These are phyloP conservation scores for Colletotrichum sp. DNA, from an alignment of 2,329 filamentous ascomycete species.

Conservation along the genomic window DNA sequence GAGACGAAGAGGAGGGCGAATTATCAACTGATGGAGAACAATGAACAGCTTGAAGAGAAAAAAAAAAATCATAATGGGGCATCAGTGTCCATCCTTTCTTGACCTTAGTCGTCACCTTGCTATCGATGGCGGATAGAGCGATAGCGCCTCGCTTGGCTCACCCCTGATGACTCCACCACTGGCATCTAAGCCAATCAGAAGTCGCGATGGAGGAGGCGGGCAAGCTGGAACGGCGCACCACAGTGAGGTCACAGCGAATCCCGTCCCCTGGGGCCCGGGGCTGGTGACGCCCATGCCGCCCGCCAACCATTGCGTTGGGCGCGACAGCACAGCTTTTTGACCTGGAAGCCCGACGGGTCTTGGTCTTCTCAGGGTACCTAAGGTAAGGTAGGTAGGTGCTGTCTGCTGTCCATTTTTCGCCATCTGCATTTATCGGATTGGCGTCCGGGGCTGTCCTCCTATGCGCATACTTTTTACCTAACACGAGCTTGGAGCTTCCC, in stretches of 20 bases:
- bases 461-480: slow-evolving; percentile 4
- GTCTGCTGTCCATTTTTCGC: neutral
- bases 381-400: neutral
- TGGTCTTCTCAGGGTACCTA: neutral
- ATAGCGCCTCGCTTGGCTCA: slow-evolving; percentile 23
- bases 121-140: slow-evolving; percentile 22
- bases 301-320: slow-evolving; percentile 4
- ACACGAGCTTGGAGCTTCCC: neutral
- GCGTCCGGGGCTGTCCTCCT: neutral
- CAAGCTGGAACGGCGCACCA: slow-evolving; percentile 19
- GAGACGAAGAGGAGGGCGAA: slow-evolving; percentile 14
- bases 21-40: slow-evolving; percentile 21
- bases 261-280: neutral
- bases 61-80: slow-evolving; percentile 20
- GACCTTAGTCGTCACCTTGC: slow-evolving; percentile 21
- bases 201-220: neutral
- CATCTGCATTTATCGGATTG: slow-evolving; percentile 1
- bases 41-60: slow-evolving; percentile 21
- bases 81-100: slow-evolving; percentile 20
- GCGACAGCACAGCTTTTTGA: neutral
- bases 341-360: neutral
- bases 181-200: neutral
- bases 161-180: neutral
- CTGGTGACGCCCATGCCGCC: slow-evolving; percentile 12
- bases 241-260: slow-evolving; percentile 17